Evolutionary conservation across 257 asterid species (phyloP).

Genomic region (Phtheirospermum japonicum): DNA sequence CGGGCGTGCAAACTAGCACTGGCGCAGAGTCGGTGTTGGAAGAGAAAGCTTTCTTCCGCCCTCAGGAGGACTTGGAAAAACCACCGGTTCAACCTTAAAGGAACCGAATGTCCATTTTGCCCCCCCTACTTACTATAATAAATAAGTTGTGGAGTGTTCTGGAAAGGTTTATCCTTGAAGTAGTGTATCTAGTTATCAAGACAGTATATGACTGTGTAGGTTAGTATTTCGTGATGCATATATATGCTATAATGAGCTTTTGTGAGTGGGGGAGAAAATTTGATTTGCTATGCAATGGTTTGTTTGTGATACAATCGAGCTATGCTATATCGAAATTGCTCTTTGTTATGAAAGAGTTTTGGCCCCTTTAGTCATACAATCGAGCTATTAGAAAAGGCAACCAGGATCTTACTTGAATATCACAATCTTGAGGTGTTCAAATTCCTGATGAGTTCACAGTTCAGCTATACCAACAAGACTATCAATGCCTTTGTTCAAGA

Average conservation of each 20-base stretch:
- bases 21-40: conserved; percentile 57
- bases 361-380: not conserved
- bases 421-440: not conserved
- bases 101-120: not conserved
- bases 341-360: conserved; percentile 18
- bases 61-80: conserved; percentile 77
- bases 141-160: conserved; percentile 21
- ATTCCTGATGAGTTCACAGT: not conserved
- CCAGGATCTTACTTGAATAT: conserved; percentile 17
- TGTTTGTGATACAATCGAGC: conserved; percentile 1
- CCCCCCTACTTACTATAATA: not conserved
- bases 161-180: no score
- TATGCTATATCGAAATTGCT: not conserved
- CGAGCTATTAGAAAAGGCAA: not conserved
- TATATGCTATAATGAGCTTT: not conserved
- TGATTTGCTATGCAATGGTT: conserved; percentile 17
- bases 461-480: not conserved
- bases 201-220: conserved; percentile 4
- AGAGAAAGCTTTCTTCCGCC: conserved; percentile 79
- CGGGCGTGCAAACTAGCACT: conserved; percentile 11
- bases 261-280: conserved; percentile 1
- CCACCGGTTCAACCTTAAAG: conserved; percentile 45
- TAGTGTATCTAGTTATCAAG: not conserved
- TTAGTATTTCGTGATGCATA: not conserved
- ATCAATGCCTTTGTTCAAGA: conserved; percentile 52